Conservation (phyloP, 495 filamentous ascomycete species). For the Talaromyces liani region DNA sequence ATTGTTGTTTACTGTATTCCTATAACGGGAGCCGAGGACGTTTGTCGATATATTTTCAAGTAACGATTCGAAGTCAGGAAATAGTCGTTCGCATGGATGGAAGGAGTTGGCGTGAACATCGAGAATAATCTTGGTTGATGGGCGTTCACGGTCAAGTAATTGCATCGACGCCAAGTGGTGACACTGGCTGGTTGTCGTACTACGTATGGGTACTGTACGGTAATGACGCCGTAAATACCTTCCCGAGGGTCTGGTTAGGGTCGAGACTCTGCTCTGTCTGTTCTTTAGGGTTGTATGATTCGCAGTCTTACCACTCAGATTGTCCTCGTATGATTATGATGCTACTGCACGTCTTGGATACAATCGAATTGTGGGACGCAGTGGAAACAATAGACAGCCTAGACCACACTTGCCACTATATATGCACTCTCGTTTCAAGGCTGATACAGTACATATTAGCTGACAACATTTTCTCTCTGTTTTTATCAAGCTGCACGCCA, state of each 20-base stretch:
- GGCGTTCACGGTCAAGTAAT: neutral
- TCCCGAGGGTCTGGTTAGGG: neutral
- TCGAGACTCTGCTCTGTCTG: neutral
- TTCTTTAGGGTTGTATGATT: neutral
- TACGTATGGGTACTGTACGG: neutral
- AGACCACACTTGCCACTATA: neutral
- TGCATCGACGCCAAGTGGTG: neutral
- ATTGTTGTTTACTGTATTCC: conserved; percentile 1
- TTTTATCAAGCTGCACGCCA: neutral
- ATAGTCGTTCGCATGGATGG: neutral
- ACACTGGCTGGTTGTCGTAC: neutral
- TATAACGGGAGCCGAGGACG: neutral
- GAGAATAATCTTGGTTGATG: neutral
- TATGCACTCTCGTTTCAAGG: neutral
- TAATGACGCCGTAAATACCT: neutral
- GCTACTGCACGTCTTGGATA: neutral
- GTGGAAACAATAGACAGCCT: neutral
- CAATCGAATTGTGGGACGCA: neutral
- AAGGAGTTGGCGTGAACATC: neutral
- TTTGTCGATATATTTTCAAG: neutral
- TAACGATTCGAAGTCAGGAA: neutral
- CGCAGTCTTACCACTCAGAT: neutral
- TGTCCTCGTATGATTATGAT: neutral
- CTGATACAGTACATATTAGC: neutral
- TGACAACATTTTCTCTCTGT: neutral